Base-by-base conservation (phyloP, 140 eudicot genomes). In the Bidens hawaiensis region DNA sequence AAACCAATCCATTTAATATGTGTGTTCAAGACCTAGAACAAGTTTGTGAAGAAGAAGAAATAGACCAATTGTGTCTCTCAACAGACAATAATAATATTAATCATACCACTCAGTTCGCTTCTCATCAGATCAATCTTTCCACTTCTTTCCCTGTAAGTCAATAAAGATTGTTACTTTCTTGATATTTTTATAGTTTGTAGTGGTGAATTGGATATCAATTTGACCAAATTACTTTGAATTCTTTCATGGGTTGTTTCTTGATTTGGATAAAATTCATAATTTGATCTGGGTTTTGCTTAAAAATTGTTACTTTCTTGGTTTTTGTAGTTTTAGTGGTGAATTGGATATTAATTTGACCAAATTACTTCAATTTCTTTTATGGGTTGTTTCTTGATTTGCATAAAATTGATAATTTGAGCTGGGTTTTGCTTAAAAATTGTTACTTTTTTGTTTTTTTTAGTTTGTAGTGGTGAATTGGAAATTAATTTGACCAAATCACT, bases 21-120 rank as follows among this genome's bases (percentile, higher is more conserved):
- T 86, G 95, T 75, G 75, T 86, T 47, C 90, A 89, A 69, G 97
- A 83, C 53, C 63, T 78, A 65, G 95, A 89, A 28, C 75, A 78
- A 70, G 84, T 64, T 41, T 65, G 71, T 41, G 97, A 79, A 43
- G n/a, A n/a, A n/a, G n/a, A n/a, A n/a, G 88, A 69, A 62, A 83
- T 79, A 60, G 87, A 84, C 38, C 78, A 81, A 60, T 40, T 71
- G 70, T 76, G 62, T 65, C 77, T 73, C 62, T 67, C 77, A 6
- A 49, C 71, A 7, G 71, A 42, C 25, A 65, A 79, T 38, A 11
- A 12, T 11, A 38, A 11, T 12, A 0, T 38, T 38, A 38, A 38
- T 43, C 70, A 76, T 41, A 41, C 41, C 57, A 15, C 64, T 53
- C 64, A 70, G 48, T 73, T 68, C 46, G 21, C 66, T 75, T 23